These are phyloP conservation scores for Dichotomocladium elegans DNA, from an alignment of 371 early-diverging fungal genomes.

Conservation along the genomic window DNA sequence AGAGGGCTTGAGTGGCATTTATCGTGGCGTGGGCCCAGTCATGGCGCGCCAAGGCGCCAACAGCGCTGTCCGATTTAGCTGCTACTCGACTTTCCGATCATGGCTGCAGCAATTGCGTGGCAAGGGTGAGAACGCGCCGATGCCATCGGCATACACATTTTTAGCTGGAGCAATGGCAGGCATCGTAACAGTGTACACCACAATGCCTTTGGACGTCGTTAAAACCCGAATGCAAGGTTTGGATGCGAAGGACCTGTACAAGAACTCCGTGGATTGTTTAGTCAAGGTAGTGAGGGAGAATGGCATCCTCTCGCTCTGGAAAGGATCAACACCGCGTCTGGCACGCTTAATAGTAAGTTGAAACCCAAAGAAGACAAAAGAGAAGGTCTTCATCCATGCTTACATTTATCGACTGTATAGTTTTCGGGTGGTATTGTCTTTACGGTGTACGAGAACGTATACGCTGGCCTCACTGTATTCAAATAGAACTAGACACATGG, in stretches of 20 bases:
- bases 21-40: constrained; percentile 86
- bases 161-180: constrained; percentile 82
- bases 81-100: constrained; percentile 77
- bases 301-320: constrained; percentile 85
- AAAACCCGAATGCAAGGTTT: constrained; percentile 93
- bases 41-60: constrained; percentile 92
- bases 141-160: constrained; percentile 70
- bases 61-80: constrained; percentile 85
- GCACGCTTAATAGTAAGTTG: constrained; percentile 77
- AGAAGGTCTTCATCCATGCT: background rate
- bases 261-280: constrained; percentile 70
- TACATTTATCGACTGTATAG: constrained; percentile 21
- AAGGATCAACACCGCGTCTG: constrained; percentile 89
- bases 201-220: constrained; percentile 93
- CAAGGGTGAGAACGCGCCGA: constrained; percentile 35
- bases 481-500: too few species aligned
- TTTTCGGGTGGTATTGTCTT: constrained; percentile 94
- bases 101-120: constrained; percentile 38
- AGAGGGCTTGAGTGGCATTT: constrained; percentile 83
- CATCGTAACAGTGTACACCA: constrained; percentile 85
- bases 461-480: constrained; percentile 36
- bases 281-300: constrained; percentile 69
- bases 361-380: background rate
- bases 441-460: constrained; percentile 83
- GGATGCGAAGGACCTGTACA: constrained; percentile 64